Evolutionary conservation across 177 flowering plant species (phyloP), one percentile per base, ranked within the genome.

Genomic region (Vitis hybrid): DNA sequence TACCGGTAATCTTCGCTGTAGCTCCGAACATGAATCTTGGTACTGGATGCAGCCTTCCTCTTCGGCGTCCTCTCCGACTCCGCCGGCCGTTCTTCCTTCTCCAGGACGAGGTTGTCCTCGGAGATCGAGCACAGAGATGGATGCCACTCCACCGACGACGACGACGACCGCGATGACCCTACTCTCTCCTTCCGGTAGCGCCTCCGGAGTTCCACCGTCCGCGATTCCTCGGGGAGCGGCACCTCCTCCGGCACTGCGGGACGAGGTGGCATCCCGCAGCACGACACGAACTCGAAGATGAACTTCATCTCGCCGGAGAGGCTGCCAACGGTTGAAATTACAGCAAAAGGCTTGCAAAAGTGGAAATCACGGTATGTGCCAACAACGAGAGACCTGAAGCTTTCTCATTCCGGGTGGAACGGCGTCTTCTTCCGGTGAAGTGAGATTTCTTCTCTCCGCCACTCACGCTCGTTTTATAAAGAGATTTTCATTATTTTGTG

Each of bases 51-150:
- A 19, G 26, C 50, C 59, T 66, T 73, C 63, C 65, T 61, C 74
- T 62, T 56, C 29, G 31, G 51, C 10, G 10, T 11, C 62, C 48
- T 53, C 62, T 29, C 59, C 11, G 60, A 29, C 53, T 12, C 72
- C 19, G 45, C 57, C 58, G 14, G 12, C 9, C 63, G 49, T 14
- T 33, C 49, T 4, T 57, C 5, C 29, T 15, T 64, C 14, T 51
- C 64, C 13, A 15, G 51, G 18, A 45, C 55, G 6, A 55, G 49
- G 65, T 19, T 56, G 50, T 79, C 79, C 77, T 79, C 82, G 6
- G 77, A 68, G 31, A 79, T 76, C 39, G 74, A 64, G 52, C 19
- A 50, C 18, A 79, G 71, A 20, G 82, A 70, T 10, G 82, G 82
- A 75, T 39, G 71, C 82, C 82, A 79, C 53, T 79, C 79, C 8